phyloP scores from a whole-genome alignment of 441 rosid genomes.

The Raphanus hybrid region DNA sequence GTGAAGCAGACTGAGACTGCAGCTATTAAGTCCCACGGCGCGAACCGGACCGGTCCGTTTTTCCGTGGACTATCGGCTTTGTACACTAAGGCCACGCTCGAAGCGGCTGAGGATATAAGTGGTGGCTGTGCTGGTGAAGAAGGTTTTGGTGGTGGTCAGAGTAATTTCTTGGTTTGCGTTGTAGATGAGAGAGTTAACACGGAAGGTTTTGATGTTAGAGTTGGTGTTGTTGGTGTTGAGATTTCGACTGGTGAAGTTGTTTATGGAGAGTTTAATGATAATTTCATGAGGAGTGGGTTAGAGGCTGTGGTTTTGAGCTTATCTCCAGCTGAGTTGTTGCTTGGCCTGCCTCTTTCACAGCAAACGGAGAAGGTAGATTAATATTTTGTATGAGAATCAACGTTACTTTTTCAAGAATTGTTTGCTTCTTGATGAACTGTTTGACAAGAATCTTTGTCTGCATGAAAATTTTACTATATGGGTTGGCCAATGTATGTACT shows the following conservation, averaged over 20 bases:
- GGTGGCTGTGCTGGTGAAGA: constrained; percentile 56
- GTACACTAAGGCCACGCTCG: constrained; percentile 89
- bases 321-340: constrained; percentile 86
- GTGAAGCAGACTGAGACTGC: constrained; percentile 98
- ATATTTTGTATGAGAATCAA: background rate
- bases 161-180: constrained; percentile 78
- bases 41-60: constrained; percentile 67
- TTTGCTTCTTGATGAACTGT: background rate
- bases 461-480: background rate
- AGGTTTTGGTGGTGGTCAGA: constrained; percentile 57
- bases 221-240: constrained; percentile 88
- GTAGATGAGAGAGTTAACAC: constrained; percentile 55
- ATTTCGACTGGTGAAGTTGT: constrained; percentile 91
- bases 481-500: background rate
- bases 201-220: constrained; percentile 60
- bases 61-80: constrained; percentile 80
- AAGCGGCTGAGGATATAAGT: constrained; percentile 86
- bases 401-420: background rate
- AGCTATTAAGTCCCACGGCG: constrained; percentile 84
- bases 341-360: constrained; percentile 77
- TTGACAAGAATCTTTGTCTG: constrained; percentile 16
- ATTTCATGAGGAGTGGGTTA: constrained; percentile 75
- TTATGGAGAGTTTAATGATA: constrained; percentile 78
- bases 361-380: constrained; percentile 72
- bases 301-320: constrained; percentile 84